These are phyloP conservation scores for Ensete glaucum DNA, from an alignment of 176 grass and related monocot species.

Conservation along the genomic window DNA sequence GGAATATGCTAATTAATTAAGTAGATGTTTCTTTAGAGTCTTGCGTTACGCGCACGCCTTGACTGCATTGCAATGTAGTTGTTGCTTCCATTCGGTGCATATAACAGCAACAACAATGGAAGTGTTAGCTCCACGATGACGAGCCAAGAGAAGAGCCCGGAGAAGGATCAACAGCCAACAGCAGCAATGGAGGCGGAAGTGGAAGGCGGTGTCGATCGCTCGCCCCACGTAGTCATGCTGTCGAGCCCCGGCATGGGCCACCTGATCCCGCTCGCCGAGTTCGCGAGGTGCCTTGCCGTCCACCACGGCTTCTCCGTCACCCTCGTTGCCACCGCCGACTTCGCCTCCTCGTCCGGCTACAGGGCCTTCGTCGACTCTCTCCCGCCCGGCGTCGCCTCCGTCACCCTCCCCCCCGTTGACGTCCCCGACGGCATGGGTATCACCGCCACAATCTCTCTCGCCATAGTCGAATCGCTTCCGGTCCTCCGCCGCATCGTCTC, in stretches of 20 bases:
- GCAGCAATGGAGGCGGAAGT: not conserved
- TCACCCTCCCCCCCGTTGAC: constrained; percentile 43
- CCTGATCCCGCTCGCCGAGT: constrained; percentile 33
- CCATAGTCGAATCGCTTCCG: constrained; percentile 18
- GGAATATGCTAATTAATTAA: no score
- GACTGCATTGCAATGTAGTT: no score
- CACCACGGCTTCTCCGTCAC: constrained; percentile 33
- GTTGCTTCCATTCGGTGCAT: no score
- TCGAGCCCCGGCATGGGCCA: constrained; percentile 41
- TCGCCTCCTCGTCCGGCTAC: constrained; percentile 26
- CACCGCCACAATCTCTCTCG: constrained; percentile 10
- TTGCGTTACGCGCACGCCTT: no score
- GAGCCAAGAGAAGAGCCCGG: no score
- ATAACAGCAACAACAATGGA: no score
- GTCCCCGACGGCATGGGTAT: constrained; percentile 24
- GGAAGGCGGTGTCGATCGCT: not conserved
- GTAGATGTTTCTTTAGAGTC: no score
- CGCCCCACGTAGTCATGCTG: constrained; percentile 43
- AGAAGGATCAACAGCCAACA: not conserved
- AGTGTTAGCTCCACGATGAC: no score
- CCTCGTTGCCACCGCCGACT: constrained; percentile 42
- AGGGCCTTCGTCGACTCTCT: constrained; percentile 23
- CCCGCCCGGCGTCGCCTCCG: constrained; percentile 21
- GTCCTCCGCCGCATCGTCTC: constrained; percentile 20
- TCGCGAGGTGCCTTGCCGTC: constrained; percentile 25